Evolutionary conservation across 2,329 filamentous ascomycete species (phyloP).

Genomic region (Phoma sp.): DNA sequence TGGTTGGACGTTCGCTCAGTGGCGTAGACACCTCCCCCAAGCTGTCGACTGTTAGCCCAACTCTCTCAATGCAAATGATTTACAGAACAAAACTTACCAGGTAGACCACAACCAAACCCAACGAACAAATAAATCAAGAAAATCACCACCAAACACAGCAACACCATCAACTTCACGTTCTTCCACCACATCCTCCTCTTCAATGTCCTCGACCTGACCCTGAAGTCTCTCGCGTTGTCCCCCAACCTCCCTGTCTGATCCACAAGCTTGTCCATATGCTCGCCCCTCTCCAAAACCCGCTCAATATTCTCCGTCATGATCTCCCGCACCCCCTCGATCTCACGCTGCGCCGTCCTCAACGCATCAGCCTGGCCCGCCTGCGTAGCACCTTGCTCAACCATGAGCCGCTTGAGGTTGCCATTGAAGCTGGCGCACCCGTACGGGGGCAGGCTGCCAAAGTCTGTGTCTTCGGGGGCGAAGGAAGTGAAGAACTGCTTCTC

Average conservation of each 20-base stretch:
- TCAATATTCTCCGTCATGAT: slow-evolving; percentile 98
- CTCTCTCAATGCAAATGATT: background rate
- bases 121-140: slow-evolving; percentile 75
- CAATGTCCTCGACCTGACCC: slow-evolving; percentile 82
- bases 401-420: slow-evolving; percentile 72
- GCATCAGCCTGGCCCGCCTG: slow-evolving; percentile 75
- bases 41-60: slow-evolving; percentile 36
- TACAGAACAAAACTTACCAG: slow-evolving; percentile 48
- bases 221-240: slow-evolving; percentile 86
- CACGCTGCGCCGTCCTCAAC: slow-evolving; percentile 78
- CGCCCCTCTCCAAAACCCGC: slow-evolving; percentile 80
- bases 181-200: slow-evolving; percentile 99
- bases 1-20: slow-evolving; percentile 7
- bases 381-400: slow-evolving; percentile 84
- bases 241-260: slow-evolving; percentile 96
- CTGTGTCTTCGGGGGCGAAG: slow-evolving; percentile 69
- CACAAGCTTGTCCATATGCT: slow-evolving; percentile 90
- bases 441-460: slow-evolving; percentile 79
- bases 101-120: slow-evolving; percentile 74
- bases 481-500: slow-evolving; percentile 82
- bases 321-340: slow-evolving; percentile 90
- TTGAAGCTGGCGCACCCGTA: slow-evolving; percentile 94
- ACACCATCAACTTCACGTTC: slow-evolving; percentile 91
- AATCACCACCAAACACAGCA: slow-evolving; percentile 74
- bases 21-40: slow-evolving; percentile 47